These are phyloP conservation scores for Globisporangium radiosum DNA, from an alignment of 352 stramenopile species.

Conservation along the genomic window DNA sequence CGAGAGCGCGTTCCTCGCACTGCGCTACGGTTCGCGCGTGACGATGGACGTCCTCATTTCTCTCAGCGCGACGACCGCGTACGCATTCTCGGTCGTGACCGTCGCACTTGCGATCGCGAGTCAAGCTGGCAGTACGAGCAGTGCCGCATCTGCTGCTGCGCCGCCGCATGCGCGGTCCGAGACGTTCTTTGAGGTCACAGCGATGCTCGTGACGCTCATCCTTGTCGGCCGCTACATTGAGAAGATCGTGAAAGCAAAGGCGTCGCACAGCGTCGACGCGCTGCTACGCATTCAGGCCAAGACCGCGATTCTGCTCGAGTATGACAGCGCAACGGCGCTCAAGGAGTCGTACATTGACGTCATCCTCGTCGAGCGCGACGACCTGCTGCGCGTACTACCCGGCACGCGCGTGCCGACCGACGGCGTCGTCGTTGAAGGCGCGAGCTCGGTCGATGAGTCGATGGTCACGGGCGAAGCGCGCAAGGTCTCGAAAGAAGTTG, in stretches of 20 bases:
- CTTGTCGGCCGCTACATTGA: constrained; percentile 74
- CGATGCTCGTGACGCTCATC: constrained; percentile 63
- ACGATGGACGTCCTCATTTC: constrained; percentile 80
- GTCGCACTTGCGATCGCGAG: constrained; percentile 18
- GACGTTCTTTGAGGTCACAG: constrained; percentile 73
- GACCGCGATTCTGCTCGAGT: constrained; percentile 85
- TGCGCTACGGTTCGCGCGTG: constrained; percentile 53
- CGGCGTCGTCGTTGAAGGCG: constrained; percentile 55
- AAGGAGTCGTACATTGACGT: constrained; percentile 74
- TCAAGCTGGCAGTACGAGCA: too few species aligned
- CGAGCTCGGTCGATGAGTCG: constrained; percentile 67
- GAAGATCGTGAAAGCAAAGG: constrained; percentile 58
- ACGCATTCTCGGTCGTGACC: constrained; percentile 48
- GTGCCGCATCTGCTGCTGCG: too few species aligned
- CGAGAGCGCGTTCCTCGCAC: constrained; percentile 49
- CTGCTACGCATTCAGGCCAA: constrained; percentile 70
- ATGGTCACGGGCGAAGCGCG: constrained; percentile 71
- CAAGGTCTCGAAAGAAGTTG: constrained; percentile 57
- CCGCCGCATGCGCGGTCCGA: constrained; percentile 28
- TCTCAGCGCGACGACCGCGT: constrained; percentile 59
- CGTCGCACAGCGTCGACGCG: constrained; percentile 61
- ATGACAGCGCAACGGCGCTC: constrained; percentile 13
- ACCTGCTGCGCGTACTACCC: constrained; percentile 63
- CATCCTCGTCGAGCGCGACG: constrained; percentile 62
- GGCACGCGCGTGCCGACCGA: constrained; percentile 68